phyloP scores from a whole-genome alignment of 495 filamentous ascomycete genomes.

The Neurospora intermedia region DNA sequence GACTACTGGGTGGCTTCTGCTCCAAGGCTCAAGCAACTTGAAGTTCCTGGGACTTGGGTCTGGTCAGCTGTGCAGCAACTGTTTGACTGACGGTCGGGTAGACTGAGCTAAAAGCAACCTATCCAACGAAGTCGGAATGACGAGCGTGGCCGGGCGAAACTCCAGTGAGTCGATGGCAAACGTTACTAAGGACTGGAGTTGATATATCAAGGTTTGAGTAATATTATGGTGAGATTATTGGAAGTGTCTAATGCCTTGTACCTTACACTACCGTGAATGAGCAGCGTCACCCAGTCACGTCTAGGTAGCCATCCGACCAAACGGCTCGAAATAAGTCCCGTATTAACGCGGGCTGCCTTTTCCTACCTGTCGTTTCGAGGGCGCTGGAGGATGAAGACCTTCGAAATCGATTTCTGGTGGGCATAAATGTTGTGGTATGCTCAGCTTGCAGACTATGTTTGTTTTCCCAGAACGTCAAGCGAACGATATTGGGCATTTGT shows the following conservation, averaged over 20 bases:
- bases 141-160: neutral
- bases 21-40: neutral
- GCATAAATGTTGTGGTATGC: too few species aligned
- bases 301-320: neutral
- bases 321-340: neutral
- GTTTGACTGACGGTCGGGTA: neutral
- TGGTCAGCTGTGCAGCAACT: neutral
- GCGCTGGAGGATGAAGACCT: too few species aligned
- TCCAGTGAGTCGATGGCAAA: neutral
- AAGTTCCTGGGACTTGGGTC: too few species aligned
- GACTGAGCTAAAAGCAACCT: neutral
- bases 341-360: too few species aligned
- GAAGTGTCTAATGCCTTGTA: neutral
- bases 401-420: too few species aligned
- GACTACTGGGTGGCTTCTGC: neutral
- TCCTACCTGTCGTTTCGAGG: too few species aligned
- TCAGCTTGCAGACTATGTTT: too few species aligned
- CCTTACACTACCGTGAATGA: neutral
- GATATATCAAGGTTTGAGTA: neutral
- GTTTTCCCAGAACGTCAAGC: too few species aligned
- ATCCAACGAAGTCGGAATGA: too few species aligned
- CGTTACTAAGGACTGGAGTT: neutral
- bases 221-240: neutral
- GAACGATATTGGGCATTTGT: neutral
- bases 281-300: neutral